Conservation (phyloP, 1,284 basidiomycete genomes). For the Naganishia sp. region DNA sequence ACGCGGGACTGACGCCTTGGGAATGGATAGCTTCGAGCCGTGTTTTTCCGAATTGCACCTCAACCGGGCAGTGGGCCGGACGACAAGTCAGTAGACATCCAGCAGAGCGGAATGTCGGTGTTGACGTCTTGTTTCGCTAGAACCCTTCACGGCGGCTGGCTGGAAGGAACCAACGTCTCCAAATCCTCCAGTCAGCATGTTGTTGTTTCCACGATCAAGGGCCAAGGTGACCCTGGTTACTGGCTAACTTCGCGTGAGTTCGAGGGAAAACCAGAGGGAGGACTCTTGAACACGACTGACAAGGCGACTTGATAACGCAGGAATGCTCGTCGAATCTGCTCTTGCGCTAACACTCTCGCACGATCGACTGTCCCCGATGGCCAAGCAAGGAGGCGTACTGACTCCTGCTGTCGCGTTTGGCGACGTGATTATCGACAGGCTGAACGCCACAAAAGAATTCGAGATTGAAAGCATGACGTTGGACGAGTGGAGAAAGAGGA, state of each 20-base stretch:
- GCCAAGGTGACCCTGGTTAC: conserved; percentile 79
- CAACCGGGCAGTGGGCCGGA: conserved; percentile 66
- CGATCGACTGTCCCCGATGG: conserved; percentile 60
- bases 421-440: conserved; percentile 59
- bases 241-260: conserved; percentile 63
- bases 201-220: conserved; percentile 64
- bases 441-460: conserved; percentile 61
- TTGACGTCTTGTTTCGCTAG: conserved; percentile 49
- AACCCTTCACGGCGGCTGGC: conserved; percentile 60
- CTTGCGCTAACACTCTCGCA: conserved; percentile 65
- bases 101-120: neutral
- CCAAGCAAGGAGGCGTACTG: conserved; percentile 68
- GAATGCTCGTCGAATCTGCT: conserved; percentile 73
- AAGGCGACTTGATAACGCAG: conserved; percentile 51
- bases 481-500: conserved; percentile 27
- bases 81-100: conserved; percentile 57
- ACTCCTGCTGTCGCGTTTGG: conserved; percentile 78
- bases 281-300: neutral
- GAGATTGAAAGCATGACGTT: conserved; percentile 56
- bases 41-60: conserved; percentile 57
- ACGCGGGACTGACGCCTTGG: neutral
- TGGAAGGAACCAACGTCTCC: conserved; percentile 64
- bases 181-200: conserved; percentile 57
- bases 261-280: neutral
- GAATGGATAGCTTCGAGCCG: conserved; percentile 35